Evolutionary conservation across 2,329 filamentous ascomycete genomes (phyloP), one percentile per base, ranked within the genome.

Genomic region (Fusarium circinatum): DNA sequence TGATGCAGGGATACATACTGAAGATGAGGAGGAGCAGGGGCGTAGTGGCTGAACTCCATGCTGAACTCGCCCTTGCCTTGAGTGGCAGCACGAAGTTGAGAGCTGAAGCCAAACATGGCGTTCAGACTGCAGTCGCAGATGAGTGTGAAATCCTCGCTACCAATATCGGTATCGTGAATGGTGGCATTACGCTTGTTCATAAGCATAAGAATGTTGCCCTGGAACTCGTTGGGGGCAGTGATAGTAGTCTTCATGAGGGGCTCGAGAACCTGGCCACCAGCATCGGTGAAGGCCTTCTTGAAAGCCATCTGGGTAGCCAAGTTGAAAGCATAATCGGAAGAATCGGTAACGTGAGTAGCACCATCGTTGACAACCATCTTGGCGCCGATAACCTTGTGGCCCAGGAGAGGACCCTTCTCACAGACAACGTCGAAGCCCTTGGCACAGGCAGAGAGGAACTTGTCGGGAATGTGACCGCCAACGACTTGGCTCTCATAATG

Each of bases 41-140:
- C 91, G 80, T 99, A 99, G 85, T 98, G 96, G 83, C 93, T 96
- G 80, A 99, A 99, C 85, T 99, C 96, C 96, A 99, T 98, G 79
- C 90, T 93, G 81, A 98, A 99, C 86, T 99, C 96, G 79, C 96
- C 96, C 89, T 99, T 99, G 71, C 96, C 96, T 86, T 99, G 96
- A 5, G 95, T 98, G 28, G 95, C 94, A 20, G 96, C 96, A 78
- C 96, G 90, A 76, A 99, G 85, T 84, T 98, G 94, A 47, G 92
- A 94, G 79, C 92, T 95, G 86, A 99, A 98, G 73, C 96, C 96
- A 82, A 99, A 99, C 96, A 99, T 99, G 82, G 92, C 91, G 83
- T 98, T 98, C 82, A 99, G 84, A 82, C 92, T 95, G 86, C 95
- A 98, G 85, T 98, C 96, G 32, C 95, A 95, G 63, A 92, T 90